These are phyloP conservation scores for Aspergillus vadensis DNA, from an alignment of 2,329 filamentous ascomycete species.

Conservation along the genomic window DNA sequence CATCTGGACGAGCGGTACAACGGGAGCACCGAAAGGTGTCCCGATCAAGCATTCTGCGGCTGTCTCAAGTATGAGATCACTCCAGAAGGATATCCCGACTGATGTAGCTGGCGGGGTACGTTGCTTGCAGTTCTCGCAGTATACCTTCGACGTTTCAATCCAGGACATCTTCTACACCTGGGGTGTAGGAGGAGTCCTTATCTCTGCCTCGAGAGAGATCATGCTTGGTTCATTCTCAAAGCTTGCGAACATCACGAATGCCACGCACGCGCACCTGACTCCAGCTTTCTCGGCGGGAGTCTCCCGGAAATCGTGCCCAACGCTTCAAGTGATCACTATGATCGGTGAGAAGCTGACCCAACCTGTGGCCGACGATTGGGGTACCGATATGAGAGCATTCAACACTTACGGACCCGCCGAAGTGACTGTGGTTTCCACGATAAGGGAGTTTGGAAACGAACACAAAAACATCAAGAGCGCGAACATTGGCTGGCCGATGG, in stretches of 20 bases:
- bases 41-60: slow-evolving; percentile 41
- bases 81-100: slow-evolving; percentile 34
- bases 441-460: slow-evolving; percentile 31
- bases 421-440: slow-evolving; percentile 36
- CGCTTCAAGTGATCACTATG: slow-evolving; percentile 37
- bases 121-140: slow-evolving; percentile 42
- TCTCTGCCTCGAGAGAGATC: slow-evolving; percentile 30
- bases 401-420: slow-evolving; percentile 47
- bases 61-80: slow-evolving; percentile 39
- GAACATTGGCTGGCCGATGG: slow-evolving; percentile 37
- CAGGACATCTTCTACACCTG: slow-evolving; percentile 38
- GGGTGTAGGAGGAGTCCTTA: slow-evolving; percentile 30
- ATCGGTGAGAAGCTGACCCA: slow-evolving; percentile 39
- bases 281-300: slow-evolving; percentile 37
- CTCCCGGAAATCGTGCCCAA: slow-evolving; percentile 29
- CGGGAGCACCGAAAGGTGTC: slow-evolving; percentile 43
- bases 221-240: slow-evolving; percentile 32
- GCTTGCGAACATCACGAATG: slow-evolving; percentile 29
- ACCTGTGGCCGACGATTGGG: slow-evolving; percentile 42
- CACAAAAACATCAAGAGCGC: slow-evolving; percentile 29
- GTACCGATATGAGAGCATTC: slow-evolving; percentile 35
- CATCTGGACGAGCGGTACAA: slow-evolving; percentile 45
- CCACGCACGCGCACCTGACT: slow-evolving; percentile 36
- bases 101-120: slow-evolving; percentile 32
- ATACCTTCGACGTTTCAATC: slow-evolving; percentile 46